Percentiles rank a stretch among this genome's conserved stretches.
These are phyloP conservation scores for Cerioporus squamosus DNA, from an alignment of 1,284 basidiomycete species.

Conservation along the genomic window DNA sequence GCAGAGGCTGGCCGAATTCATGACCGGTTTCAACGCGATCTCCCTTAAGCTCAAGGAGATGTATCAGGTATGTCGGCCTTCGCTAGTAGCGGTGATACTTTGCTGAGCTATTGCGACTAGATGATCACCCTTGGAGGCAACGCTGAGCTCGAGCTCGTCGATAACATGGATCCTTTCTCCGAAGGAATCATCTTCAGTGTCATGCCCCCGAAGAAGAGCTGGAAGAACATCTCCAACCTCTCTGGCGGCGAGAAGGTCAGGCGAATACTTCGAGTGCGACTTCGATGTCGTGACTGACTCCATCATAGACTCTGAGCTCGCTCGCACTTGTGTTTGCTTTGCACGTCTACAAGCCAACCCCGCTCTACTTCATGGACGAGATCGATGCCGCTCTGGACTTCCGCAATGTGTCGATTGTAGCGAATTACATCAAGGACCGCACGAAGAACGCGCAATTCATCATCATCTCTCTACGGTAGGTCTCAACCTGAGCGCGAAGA, in stretches of 20 bases:
- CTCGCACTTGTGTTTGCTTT: conserved; percentile 97
- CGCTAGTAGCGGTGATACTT: too few species aligned
- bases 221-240: conserved; percentile 98
- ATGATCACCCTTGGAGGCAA: conserved; percentile 99
- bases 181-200: conserved; percentile 98
- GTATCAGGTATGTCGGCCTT: conserved; percentile 77
- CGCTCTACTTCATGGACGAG: conserved; percentile 99
- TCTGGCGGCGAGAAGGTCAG: conserved; percentile 94
- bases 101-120: conserved; percentile 45
- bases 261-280: conserved; percentile 7
- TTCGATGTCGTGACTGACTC: neutral
- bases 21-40: conserved; percentile 95
- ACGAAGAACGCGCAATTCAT: conserved; percentile 95
- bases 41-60: conserved; percentile 98
- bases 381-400: conserved; percentile 98
- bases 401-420: conserved; percentile 97
- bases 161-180: conserved; percentile 98
- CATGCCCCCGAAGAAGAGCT: conserved; percentile 99
- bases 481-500: neutral
- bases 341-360: conserved; percentile 95
- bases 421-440: conserved; percentile 95
- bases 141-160: conserved; percentile 96
- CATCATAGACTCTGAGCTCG: conserved; percentile 84
- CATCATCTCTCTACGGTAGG: conserved; percentile 91
- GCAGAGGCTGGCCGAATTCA: conserved; percentile 93